phyloP scores from a whole-genome alignment of 164 flowering plant species.

The Macadamia tetraphylla region DNA sequence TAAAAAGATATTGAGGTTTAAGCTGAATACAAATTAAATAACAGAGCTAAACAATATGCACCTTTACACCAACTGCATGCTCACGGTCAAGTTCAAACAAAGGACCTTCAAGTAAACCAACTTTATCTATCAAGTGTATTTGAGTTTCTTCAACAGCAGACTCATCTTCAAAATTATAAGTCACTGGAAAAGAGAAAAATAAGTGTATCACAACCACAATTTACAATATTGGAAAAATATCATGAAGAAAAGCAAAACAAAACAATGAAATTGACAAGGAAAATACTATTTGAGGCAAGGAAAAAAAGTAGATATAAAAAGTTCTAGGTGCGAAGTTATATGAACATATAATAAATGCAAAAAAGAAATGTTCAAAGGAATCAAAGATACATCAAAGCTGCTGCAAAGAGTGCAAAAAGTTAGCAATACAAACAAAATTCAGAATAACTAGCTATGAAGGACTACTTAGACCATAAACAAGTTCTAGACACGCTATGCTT shows the following conservation, averaged over 20 bases:
- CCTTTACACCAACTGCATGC: slow-evolving; percentile 43
- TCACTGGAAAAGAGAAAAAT: slow-evolving; percentile 24
- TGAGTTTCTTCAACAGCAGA: slow-evolving; percentile 18
- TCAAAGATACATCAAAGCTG: no score
- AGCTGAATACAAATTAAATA: neutral
- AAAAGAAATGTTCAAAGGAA: no score
- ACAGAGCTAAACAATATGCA: slow-evolving; percentile 12
- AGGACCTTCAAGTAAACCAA: slow-evolving; percentile 42
- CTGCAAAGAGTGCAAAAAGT: no score
- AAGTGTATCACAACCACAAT: neutral
- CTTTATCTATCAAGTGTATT: slow-evolving; percentile 39
- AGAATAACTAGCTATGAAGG: no score
- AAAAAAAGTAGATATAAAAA: neutral
- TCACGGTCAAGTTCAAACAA: slow-evolving; percentile 50
- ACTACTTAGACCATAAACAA: no score
- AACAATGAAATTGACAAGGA: neutral
- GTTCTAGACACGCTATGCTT: no score
- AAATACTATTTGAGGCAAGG: neutral
- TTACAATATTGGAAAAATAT: neutral
- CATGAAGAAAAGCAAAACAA: neutral
- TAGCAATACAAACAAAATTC: no score
- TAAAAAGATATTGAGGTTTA: neutral
- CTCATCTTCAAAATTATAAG: slow-evolving; percentile 52
- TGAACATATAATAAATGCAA: no score
- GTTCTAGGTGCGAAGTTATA: no score